These are phyloP conservation scores for Hypoxylon sp. DNA, from an alignment of 2,329 filamentous ascomycete genomes.

Conservation along the genomic window DNA sequence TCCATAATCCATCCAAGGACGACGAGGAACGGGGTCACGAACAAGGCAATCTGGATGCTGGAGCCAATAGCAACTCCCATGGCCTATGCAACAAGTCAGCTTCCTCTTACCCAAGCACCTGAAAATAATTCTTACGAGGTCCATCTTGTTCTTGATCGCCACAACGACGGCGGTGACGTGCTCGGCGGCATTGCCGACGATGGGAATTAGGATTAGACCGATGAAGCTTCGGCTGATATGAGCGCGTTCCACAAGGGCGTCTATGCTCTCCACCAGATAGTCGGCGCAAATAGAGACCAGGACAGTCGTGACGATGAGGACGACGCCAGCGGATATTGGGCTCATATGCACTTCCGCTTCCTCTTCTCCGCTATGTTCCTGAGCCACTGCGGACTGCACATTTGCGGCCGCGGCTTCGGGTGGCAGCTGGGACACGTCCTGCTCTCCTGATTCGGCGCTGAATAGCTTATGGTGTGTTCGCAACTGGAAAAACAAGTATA, in stretches of 20 bases:
- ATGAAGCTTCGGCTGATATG: constrained; percentile 86
- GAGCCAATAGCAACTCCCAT: constrained; percentile 87
- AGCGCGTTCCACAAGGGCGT: constrained; percentile 76
- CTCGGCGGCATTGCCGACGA: constrained; percentile 85
- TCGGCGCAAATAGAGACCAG: constrained; percentile 82
- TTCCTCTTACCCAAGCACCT: neutral
- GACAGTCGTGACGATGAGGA: constrained; percentile 78
- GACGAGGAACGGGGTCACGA: constrained; percentile 85
- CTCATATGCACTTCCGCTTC: constrained; percentile 67
- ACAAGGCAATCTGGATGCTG: constrained; percentile 85
- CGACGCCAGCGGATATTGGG: constrained; percentile 74
- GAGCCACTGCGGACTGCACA: constrained; percentile 38
- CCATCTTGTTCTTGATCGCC: constrained; percentile 83
- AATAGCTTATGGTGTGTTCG: constrained; percentile 81
- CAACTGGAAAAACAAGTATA: constrained; percentile 85
- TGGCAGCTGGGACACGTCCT: constrained; percentile 39
- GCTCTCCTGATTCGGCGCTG: constrained; percentile 64
- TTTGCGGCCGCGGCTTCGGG: constrained; percentile 40
- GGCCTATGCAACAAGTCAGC: constrained; percentile 60
- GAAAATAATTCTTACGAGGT: constrained; percentile 59
- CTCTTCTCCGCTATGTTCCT: constrained; percentile 59
- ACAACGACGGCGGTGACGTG: constrained; percentile 87
- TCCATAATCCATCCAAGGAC: constrained; percentile 83
- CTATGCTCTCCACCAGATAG: constrained; percentile 82
- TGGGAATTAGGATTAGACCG: constrained; percentile 82